Evolutionary conservation across 148 eudicot species (phyloP).

Genomic region (Silene latifolia): DNA sequence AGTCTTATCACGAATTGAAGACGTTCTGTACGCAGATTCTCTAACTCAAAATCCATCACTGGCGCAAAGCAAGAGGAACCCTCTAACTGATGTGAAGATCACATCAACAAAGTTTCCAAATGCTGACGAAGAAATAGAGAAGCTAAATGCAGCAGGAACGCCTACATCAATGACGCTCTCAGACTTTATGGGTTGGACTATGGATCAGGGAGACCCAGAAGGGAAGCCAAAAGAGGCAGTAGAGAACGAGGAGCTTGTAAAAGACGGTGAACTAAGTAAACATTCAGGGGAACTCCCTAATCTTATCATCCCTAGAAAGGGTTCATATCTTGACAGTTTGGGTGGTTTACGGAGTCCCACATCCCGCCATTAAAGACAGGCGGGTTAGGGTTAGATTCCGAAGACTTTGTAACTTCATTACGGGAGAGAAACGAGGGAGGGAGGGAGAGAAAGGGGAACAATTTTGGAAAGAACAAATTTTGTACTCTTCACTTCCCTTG

Average conservation of each 20-base stretch:
- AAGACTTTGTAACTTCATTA: constrained; percentile 17
- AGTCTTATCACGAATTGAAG: constrained; percentile 71
- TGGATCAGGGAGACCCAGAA: constrained; percentile 38
- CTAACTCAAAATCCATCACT: constrained; percentile 47
- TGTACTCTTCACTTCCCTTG: constrained; percentile 13
- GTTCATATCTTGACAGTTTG: constrained; percentile 55
- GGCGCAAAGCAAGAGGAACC: constrained; percentile 29
- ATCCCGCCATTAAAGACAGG: constrained; percentile 47
- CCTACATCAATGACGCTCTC: constrained; percentile 64
- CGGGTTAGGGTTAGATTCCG: background rate
- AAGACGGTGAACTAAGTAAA: constrained; percentile 22
- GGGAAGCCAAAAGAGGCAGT: constrained; percentile 32
- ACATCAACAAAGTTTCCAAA: constrained; percentile 31
- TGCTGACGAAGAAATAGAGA: constrained; percentile 56
- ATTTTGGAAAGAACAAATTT: constrained; percentile 10
- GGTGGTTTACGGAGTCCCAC: constrained; percentile 67
- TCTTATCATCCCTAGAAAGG: constrained; percentile 38
- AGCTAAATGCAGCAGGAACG: constrained; percentile 39
- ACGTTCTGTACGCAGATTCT: constrained; percentile 62
- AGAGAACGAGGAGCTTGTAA: constrained; percentile 27
- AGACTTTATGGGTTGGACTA: constrained; percentile 74
- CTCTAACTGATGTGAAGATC: constrained; percentile 28
- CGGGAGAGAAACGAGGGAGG: constrained; percentile 18
- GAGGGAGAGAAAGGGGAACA: constrained; percentile 15
- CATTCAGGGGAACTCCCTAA: constrained; percentile 33